Percentiles rank a stretch among this genome's conserved stretches.
Conservation (phyloP, 2,329 filamentous ascomycete genomes). For the Cladobotryum protrusum region DNA sequence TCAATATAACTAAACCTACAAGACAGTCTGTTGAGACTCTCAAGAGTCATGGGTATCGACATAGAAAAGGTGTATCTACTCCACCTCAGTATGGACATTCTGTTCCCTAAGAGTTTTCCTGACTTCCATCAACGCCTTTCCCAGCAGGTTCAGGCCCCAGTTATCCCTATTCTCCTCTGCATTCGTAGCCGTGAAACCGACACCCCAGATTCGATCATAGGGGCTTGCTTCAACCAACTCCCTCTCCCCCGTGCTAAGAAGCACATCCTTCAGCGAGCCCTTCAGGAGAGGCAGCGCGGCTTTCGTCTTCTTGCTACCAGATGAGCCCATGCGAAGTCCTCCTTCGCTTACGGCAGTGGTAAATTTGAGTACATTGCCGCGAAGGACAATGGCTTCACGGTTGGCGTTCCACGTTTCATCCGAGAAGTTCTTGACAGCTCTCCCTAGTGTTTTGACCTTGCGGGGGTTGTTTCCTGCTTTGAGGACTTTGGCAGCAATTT, state of each 20-base stretch:
- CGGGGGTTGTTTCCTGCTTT: slow-evolving; percentile 35
- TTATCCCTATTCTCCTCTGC: slow-evolving; percentile 39
- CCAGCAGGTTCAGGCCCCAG: slow-evolving; percentile 62
- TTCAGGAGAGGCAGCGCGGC: slow-evolving; percentile 21
- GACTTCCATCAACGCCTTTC: slow-evolving; percentile 55
- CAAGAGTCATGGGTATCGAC: too few species aligned
- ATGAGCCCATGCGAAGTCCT: slow-evolving; percentile 20
- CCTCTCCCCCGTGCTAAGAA: slow-evolving; percentile 53
- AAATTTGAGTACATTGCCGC: slow-evolving; percentile 56
- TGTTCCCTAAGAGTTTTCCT: slow-evolving; percentile 41
- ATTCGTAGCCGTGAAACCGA: slow-evolving; percentile 50
- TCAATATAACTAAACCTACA: too few species aligned
- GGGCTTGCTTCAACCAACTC: slow-evolving; percentile 59
- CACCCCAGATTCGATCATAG: slow-evolving; percentile 58
- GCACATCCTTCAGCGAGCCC: slow-evolving; percentile 35
- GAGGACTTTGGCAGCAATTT: slow-evolving; percentile 44
- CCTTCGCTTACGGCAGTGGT: slow-evolving; percentile 32
- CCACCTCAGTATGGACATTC: not conserved
- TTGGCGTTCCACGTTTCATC: slow-evolving; percentile 44
- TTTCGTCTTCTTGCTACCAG: slow-evolving; percentile 12
- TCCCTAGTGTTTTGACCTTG: slow-evolving; percentile 48
- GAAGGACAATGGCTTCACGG: slow-evolving; percentile 48
- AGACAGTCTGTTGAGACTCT: too few species aligned
- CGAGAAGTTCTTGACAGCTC: slow-evolving; percentile 48
- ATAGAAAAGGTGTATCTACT: too few species aligned